Conservation (phyloP, 2,329 filamentous ascomycete species). For the Pyrenochaeta sp. region DNA sequence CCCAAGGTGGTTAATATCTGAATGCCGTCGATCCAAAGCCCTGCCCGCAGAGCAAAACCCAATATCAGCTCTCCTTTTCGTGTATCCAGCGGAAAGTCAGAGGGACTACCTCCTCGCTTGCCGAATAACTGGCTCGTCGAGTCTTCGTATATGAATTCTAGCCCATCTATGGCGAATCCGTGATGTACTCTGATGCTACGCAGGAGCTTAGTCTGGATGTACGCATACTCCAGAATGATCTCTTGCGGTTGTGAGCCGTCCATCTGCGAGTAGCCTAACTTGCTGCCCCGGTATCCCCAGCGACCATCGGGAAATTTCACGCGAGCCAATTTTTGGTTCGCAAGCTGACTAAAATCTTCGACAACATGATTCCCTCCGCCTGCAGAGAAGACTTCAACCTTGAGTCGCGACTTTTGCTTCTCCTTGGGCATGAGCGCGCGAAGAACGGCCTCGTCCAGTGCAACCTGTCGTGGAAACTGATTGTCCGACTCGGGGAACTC, state of each 20-base stretch:
- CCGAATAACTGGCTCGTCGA: constrained; percentile 85
- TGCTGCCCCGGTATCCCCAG: constrained; percentile 77
- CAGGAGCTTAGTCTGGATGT: constrained; percentile 73
- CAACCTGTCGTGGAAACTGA: constrained; percentile 73
- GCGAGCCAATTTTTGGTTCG: constrained; percentile 71
- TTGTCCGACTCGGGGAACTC: constrained; percentile 74
- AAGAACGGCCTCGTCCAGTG: constrained; percentile 77
- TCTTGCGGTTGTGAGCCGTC: constrained; percentile 75
- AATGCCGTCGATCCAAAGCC: constrained; percentile 85
- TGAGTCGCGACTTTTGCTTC: constrained; percentile 75
- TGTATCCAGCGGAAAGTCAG: constrained; percentile 82
- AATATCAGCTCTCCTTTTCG: constrained; percentile 85
- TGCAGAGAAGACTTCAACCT: constrained; percentile 77
- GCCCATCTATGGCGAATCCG: constrained; percentile 78
- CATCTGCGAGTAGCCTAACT: constrained; percentile 76
- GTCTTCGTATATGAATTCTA: constrained; percentile 95
- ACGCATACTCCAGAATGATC: constrained; percentile 74
- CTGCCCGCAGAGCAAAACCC: constrained; percentile 84
- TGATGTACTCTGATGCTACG: constrained; percentile 79
- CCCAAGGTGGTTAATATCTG: constrained; percentile 90
- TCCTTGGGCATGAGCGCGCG: constrained; percentile 75
- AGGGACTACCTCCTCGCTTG: constrained; percentile 74
- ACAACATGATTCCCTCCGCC: constrained; percentile 78
- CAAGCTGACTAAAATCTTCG: constrained; percentile 75
- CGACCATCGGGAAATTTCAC: constrained; percentile 80